These are phyloP conservation scores for Coemansia sp. DNA, from an alignment of 192 early-diverging fungal species.

Conservation along the genomic window DNA sequence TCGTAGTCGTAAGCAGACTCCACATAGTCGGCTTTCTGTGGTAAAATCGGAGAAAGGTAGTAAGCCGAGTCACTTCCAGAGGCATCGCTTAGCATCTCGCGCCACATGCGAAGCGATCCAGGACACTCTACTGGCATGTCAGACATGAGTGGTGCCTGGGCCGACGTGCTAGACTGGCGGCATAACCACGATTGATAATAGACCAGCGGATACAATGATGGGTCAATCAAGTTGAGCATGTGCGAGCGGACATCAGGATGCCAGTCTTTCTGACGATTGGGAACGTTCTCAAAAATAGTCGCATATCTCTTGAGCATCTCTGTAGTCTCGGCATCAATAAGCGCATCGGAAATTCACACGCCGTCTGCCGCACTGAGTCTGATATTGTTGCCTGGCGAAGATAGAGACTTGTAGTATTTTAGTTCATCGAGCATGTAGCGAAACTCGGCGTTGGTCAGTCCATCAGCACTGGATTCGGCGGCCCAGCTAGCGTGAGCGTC, in stretches of 20 bases:
- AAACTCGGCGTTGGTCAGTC: slow-evolving; percentile 40
- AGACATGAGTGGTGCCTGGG: slow-evolving; percentile 18
- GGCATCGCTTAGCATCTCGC: neutral
- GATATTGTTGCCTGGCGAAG: slow-evolving; percentile 19
- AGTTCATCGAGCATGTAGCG: slow-evolving; percentile 54
- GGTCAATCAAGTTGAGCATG: slow-evolving; percentile 60
- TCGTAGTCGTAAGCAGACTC: too few relatives aligned
- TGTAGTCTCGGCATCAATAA: slow-evolving; percentile 20
- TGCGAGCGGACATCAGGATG: slow-evolving; percentile 54
- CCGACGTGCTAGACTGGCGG: slow-evolving; percentile 19
- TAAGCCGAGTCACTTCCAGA: neutral
- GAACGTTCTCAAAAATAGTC: neutral
- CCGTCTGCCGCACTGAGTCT: slow-evolving; percentile 32
- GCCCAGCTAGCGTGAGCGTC: slow-evolving; percentile 27
- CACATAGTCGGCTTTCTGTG: too few relatives aligned
- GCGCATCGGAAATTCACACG: slow-evolving; percentile 40
- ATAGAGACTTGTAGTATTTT: slow-evolving; percentile 28
- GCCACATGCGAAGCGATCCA: slow-evolving; percentile 17
- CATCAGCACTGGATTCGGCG: slow-evolving; percentile 18
- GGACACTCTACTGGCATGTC: slow-evolving; percentile 25
- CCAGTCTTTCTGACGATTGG: slow-evolving; percentile 12
- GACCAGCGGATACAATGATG: slow-evolving; percentile 55
- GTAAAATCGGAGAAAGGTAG: neutral
- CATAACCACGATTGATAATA: slow-evolving; percentile 25
- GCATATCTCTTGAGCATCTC: neutral